phyloP scores from a whole-genome alignment of 495 filamentous ascomycete genomes.

The Penicillium robsamsonii region DNA sequence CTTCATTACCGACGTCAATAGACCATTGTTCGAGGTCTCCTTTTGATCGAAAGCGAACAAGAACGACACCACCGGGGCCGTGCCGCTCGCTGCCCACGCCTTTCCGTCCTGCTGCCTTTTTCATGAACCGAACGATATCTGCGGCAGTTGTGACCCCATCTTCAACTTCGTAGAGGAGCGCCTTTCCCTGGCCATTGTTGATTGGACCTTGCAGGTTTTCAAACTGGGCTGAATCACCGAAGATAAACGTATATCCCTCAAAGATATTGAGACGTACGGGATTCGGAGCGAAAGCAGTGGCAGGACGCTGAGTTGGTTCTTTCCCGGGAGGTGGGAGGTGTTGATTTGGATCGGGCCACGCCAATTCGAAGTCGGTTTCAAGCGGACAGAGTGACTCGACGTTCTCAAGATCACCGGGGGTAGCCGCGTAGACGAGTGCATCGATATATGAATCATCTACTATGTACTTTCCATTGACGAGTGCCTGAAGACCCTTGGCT shows the following conservation, averaged over 20 bases:
- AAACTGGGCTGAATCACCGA: constrained; percentile 76
- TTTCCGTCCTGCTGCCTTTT: constrained; percentile 69
- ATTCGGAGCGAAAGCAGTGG: constrained; percentile 67
- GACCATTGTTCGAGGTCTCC: constrained; percentile 66
- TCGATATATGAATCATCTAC: constrained; percentile 75
- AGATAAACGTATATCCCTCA: constrained; percentile 84
- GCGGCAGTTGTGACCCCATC: constrained; percentile 67
- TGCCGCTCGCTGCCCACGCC: constrained; percentile 59
- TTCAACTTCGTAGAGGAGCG: constrained; percentile 60
- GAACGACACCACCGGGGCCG: constrained; percentile 67
- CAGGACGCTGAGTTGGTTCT: constrained; percentile 64
- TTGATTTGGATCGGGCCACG: constrained; percentile 73
- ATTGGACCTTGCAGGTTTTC: constrained; percentile 72
- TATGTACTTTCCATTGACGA: constrained; percentile 79
- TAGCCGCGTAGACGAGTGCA: constrained; percentile 67
- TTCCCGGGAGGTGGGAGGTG: constrained; percentile 72
- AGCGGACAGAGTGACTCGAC: constrained; percentile 57
- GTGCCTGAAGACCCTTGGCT: constrained; percentile 78
- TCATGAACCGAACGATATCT: constrained; percentile 77
- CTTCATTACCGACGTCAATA: constrained; percentile 59
- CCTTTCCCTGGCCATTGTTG: constrained; percentile 78
- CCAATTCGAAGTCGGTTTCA: constrained; percentile 78
- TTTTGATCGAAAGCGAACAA: constrained; percentile 72
- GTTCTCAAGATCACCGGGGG: constrained; percentile 51
- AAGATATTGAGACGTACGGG: constrained; percentile 67